Base-by-base conservation (phyloP, 345 rosid genomes). In the Ailanthus altissimus region DNA sequence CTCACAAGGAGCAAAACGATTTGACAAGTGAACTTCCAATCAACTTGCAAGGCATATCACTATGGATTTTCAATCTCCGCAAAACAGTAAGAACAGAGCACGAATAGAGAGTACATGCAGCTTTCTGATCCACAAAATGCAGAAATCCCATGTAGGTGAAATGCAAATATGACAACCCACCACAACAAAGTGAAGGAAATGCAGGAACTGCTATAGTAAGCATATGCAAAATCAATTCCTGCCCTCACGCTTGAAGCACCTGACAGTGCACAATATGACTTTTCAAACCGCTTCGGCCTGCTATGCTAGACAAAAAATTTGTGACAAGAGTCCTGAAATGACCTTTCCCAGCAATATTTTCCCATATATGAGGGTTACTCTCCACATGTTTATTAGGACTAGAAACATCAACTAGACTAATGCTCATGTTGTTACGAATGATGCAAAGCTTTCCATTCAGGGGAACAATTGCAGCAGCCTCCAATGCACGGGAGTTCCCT, bases 391-490 rank as follows among this genome's bases (percentile, higher is more conserved):
- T 91, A 66, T 91, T 90, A 5, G 93, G 92, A 83, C 90, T 84
- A 59, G 95, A 83, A 45, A 95, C 96, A 84, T 93, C 95, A 66
- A 95, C 99, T 21, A 95, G 79, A 80, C 99, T 95, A 81, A 95
- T 84, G 84, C 97, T 93, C 99, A 93, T 89, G 89, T 93, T 95
- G 84, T 95, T 95, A 53, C 99, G 84, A 49, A 93, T 90, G 50
- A 95, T 90, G 87, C 99, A 95, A 72, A 95, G 96, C 84, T 88
- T 95, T 58, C 93, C 88, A 46, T 87, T 86, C 18, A 95, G 83
- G 5, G 96, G 95, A 82, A 95, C 97, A 50, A 95, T 90, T 50
- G 96, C 97, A 20, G 99, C 99, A 75, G 99, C 99, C 87, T 95
- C 99, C 77, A 90, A 79, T 40, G 93, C 83, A 57, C 83, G 87